Base-by-base conservation (phyloP, 78 protist genomes). In the Protostelium mycophagum region DNA sequence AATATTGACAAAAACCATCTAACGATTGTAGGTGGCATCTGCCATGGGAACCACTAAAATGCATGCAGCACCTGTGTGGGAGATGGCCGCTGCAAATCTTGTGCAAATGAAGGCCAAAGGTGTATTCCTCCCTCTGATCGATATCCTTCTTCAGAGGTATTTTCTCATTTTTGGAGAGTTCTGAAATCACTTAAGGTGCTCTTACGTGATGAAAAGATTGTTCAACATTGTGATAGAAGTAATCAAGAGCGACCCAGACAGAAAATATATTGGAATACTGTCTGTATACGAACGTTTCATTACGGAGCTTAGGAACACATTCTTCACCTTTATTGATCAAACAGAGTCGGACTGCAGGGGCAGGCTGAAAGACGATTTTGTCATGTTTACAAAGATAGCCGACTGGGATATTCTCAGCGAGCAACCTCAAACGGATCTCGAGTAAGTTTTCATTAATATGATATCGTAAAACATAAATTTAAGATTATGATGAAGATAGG, bases 301-400 rank as follows among this genome's bases (percentile, higher is more conserved):
- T 0, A 28, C 1, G 0, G 96, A 87, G 34, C 38, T 94, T 0
- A 86, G 88, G 87, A 10, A 36, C 38, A 35, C 84, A 28, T 91
- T 89, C 36, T 35, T 83, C 38, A n/a, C 34, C 36, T 95, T 95
- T 36, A 89, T 95, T n/a, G 90, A 93, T 35, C 73, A 28, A 28
- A 91, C 90, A 38, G 92, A 90, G 89, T 25, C 86, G 0, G 93
- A 88, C 9, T 92, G 94, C 73, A 73, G 85, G 38, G 28, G 85
- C 16, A 35, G 92, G 35, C 86, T 93, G 36, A 73, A 83, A 10
- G 96, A 93, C 85, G 97, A 95, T 25, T 95, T 95, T 36, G 94
- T 93, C 37, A 95, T 94, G 63, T 95, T 95, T 38, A 95, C 97
- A 5, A 93, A 85, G 73, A 91, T 95, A 38, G 92, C 93, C 0